Evolutionary conservation across 495 filamentous ascomycete genomes (phyloP), one percentile per base, ranked within the genome.

Genomic region (Lasiosphaeria miniovina): DNA sequence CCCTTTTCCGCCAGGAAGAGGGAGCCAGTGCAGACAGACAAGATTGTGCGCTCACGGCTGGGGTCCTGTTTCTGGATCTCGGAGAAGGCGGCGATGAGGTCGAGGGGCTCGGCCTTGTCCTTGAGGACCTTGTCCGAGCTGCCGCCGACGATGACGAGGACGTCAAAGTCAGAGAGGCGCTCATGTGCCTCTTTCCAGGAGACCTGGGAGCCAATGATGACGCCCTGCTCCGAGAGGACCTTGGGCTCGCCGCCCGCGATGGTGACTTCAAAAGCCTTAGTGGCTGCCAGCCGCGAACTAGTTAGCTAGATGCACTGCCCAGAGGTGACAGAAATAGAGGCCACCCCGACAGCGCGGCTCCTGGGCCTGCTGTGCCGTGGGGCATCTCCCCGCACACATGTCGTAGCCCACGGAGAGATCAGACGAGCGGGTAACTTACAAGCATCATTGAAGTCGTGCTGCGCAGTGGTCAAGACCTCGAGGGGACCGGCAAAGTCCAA

Each of bases 21-120:
- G 36, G 84, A 82, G 14, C 89, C 90, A 34, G 88, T 91, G 77
- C 86, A 90, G 75, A 95, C 75, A 58, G 88, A 88, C 62, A 92
- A 75, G 58, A 93, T 67, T 4, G 88, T 86, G 51, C 90, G 87
- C 76, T 90, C 88, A 61, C 84, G 84, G 66, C 73, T 77, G 1
- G 88, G 86, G 64, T 89, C 84, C 57, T 78, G 80, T 69, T 82
- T 77, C 73, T 90, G 88, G 53, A 90, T 71, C 65, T 88, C 84
- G 58, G 84, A 79, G 65, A 81, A 90, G 60, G 84, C 84, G 53
- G 79, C 76, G 80, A 89, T 86, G 62, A 88, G 74, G 52, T 74
- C 68, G 54, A 88, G 72, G 34, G 86, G 87, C 66, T 90, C 84
- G 45, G 71, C 69, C 66, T 84, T 82, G 60, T 75, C 65, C 68